Evolutionary conservation across 208 protist genomes (phyloP), one percentile per base, ranked within the genome.

Genomic region (Wallacemonas rigidus): DNA sequence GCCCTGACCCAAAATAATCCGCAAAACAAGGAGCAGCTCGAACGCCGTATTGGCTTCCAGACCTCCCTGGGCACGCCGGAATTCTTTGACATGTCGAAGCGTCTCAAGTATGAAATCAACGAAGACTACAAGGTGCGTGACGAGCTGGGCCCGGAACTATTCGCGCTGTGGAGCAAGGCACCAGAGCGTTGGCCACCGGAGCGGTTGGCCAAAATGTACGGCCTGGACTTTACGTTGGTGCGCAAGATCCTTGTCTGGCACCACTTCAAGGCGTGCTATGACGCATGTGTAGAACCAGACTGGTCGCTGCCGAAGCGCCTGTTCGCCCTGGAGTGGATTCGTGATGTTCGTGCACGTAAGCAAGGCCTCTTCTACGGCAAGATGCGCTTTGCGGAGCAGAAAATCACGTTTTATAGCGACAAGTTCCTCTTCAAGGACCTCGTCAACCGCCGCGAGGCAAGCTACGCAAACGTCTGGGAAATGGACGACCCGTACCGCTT

Each of bases 401-500:
- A 97, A 79, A 98, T 97, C 63, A 92, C 89, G 40, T 98, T 98
- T 72, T 96, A 97, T 77, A 96, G 92, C 72, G 95, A 98, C 80
- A 93, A 95, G 77, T 95, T 95, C 55, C 88, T 98, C 60, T 98
- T 98, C 74, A 88, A 88, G 45, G 95, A 98, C 74, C 78, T 97
- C 9, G 90, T 98, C 14, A 97, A 97, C 74, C 89, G 93, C 40
- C 89, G 93, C 60, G 95, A 98, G 83, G 92, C 93, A 53, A 96
- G 92, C 81, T 98, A 98, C 74, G 93, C 91, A 4, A 96, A 98
- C 74, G 93, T 98, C 45, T 97, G 93, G 91, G 92, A 98, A 76
- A 97, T 98, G 91, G 95, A 98, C 75, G 95, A 98, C 80, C 95
- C 95, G 26, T 98, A 98, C 83, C 95, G 95, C 47, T 98, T 98